phyloP scores from a whole-genome alignment of 129 eudicot genomes.

The Tanacetum coccineum region DNA sequence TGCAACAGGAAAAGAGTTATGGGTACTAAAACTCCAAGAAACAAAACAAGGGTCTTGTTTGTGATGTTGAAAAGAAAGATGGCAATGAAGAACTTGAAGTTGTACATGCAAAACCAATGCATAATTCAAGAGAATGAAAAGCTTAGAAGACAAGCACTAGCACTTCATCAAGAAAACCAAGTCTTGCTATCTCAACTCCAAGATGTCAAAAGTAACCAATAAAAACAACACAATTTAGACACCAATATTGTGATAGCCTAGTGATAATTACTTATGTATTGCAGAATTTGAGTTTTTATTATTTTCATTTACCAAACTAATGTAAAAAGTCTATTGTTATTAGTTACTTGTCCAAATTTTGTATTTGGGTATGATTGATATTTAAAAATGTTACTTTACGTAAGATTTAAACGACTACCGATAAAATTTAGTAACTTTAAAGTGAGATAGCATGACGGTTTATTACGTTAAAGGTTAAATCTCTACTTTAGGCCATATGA shows the following conservation, averaged over 20 bases:
- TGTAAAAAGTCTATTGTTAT: background rate
- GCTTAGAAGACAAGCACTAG: slow-evolving; percentile 48
- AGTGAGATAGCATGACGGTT: background rate
- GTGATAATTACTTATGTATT: slow-evolving; percentile 19
- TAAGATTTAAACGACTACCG: background rate
- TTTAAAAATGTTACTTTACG: background rate
- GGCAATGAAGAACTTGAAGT: slow-evolving; percentile 56
- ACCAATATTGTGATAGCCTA: slow-evolving; percentile 11
- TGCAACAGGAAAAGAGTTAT: slow-evolving; percentile 30
- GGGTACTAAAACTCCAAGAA: slow-evolving; percentile 18
- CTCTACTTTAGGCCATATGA: slow-evolving; percentile 21
- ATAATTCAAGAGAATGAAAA: slow-evolving; percentile 62
- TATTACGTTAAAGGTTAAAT: background rate
- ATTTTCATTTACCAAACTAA: background rate
- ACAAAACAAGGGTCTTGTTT: slow-evolving; percentile 26
- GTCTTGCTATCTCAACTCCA: slow-evolving; percentile 47
- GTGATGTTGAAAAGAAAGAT: slow-evolving; percentile 39
- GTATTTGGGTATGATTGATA: background rate
- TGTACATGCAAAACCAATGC: slow-evolving; percentile 53
- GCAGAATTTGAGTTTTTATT: slow-evolving; percentile 16
- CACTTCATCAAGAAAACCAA: slow-evolving; percentile 59
- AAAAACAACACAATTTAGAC: slow-evolving; percentile 2
- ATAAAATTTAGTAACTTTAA: slow-evolving; percentile 7
- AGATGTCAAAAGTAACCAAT: slow-evolving; percentile 21
- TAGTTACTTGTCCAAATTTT: background rate